These are phyloP conservation scores for Boehmeria nivea DNA, from an alignment of 306 rosid genomes.

Conservation along the genomic window DNA sequence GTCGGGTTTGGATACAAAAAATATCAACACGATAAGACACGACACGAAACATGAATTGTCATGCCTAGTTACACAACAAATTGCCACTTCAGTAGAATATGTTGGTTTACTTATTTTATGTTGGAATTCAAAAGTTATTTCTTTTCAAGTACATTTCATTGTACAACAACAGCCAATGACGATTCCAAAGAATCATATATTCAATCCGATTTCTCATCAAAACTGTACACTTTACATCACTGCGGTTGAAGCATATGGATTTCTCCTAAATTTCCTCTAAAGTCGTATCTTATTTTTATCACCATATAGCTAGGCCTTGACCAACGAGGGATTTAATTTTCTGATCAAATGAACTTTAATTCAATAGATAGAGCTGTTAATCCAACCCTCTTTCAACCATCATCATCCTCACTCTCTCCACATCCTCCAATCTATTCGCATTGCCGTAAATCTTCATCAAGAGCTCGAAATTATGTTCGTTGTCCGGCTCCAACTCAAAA, in stretches of 20 bases:
- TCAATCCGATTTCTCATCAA: neutral
- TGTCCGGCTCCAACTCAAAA: conserved; percentile 81
- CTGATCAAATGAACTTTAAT: neutral
- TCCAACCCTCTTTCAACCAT: conserved; percentile 68
- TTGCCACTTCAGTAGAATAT: too few species aligned
- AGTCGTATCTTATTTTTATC: too few species aligned
- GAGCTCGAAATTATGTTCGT: conserved; percentile 73
- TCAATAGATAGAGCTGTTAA: neutral
- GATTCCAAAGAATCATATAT: neutral
- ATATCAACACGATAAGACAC: too few species aligned
- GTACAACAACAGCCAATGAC: too few species aligned
- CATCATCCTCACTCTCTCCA: conserved; percentile 59
- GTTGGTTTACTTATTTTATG: too few species aligned
- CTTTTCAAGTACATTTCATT: too few species aligned
- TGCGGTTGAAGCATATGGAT: too few species aligned
- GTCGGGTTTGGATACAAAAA: too few species aligned
- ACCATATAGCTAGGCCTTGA: too few species aligned
- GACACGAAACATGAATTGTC: too few species aligned
- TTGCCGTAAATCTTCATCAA: conserved; percentile 60
- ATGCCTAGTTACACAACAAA: too few species aligned
- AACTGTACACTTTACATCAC: neutral
- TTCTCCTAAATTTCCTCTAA: neutral
- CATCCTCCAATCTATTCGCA: conserved; percentile 54
- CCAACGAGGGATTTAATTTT: neutral
- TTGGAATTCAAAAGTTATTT: too few species aligned